These are phyloP conservation scores for Eutrema heterophyllum DNA, from an alignment of 345 rosid genomes.

Conservation along the genomic window DNA sequence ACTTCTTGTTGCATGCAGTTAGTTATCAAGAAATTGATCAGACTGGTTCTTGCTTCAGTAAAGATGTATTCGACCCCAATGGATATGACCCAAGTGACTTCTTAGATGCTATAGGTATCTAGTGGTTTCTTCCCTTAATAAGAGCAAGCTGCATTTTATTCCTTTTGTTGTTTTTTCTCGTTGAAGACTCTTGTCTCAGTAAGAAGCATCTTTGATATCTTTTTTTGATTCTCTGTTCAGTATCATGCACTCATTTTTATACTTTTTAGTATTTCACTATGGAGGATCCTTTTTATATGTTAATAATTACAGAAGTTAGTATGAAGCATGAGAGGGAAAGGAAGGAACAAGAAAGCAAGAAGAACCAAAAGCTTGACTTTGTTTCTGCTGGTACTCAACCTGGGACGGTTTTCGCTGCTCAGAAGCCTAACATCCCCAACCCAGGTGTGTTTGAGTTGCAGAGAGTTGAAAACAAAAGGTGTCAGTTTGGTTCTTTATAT, in stretches of 20 bases:
- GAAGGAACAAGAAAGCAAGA: constrained; percentile 83
- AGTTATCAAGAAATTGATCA: constrained; percentile 90
- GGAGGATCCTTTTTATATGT: neutral
- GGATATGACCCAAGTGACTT: constrained; percentile 87
- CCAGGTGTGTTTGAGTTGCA: constrained; percentile 41
- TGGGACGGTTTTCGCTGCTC: constrained; percentile 41
- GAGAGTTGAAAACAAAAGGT: neutral
- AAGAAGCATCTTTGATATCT: neutral
- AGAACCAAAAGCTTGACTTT: constrained; percentile 74
- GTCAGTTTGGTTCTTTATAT: neutral
- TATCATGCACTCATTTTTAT: neutral
- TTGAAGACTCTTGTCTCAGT: neutral
- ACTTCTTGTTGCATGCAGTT: constrained; percentile 88
- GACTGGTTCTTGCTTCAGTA: constrained; percentile 86
- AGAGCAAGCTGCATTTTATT: neutral
- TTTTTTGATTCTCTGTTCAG: neutral
- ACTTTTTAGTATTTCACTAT: neutral
- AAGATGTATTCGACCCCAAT: constrained; percentile 91
- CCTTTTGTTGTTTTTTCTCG: neutral
- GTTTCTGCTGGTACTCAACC: constrained; percentile 58
- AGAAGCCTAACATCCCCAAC: constrained; percentile 57
- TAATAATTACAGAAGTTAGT: constrained; percentile 51
- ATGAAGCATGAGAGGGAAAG: constrained; percentile 84
- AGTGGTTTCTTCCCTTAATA: neutral
- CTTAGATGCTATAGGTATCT: constrained; percentile 70